Evolutionary conservation across 805 yeast genomes (phyloP).

Genomic region (Candida verbasci): DNA sequence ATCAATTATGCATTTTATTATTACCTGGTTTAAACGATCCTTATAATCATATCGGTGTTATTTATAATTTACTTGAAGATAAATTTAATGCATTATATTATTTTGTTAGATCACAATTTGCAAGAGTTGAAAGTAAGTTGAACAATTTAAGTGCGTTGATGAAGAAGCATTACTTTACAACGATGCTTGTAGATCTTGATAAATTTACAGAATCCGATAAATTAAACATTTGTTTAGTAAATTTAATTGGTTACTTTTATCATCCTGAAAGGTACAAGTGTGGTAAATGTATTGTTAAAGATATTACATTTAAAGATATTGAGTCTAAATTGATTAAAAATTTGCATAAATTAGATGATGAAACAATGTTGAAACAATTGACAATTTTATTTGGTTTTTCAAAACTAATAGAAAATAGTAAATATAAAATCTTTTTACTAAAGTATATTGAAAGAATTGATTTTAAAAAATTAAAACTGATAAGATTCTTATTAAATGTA

Average conservation of each 20-base stretch:
- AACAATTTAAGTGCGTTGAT: slow-evolving; percentile 39
- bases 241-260: slow-evolving; percentile 41
- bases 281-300: slow-evolving; percentile 17
- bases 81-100: slow-evolving; percentile 47
- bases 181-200: slow-evolving; percentile 20
- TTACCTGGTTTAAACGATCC: slow-evolving; percentile 70
- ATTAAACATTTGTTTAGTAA: slow-evolving; percentile 23
- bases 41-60: slow-evolving; percentile 54
- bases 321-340: slow-evolving; percentile 20
- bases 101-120: slow-evolving; percentile 52
- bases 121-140: slow-evolving; percentile 44
- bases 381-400: slow-evolving; percentile 20
- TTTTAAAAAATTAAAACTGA: slow-evolving; percentile 12
- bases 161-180: slow-evolving; percentile 31
- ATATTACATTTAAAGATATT: slow-evolving; percentile 18
- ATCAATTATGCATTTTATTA: slow-evolving; percentile 50
- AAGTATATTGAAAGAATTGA: slow-evolving; percentile 18
- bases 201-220: slow-evolving; percentile 9
- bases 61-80: slow-evolving; percentile 37
- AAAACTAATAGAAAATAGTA: slow-evolving; percentile 8
- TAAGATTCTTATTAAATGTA: slow-evolving; percentile 57
- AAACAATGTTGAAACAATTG: slow-evolving; percentile 19
- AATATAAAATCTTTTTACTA: slow-evolving; percentile 12
- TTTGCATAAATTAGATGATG: slow-evolving; percentile 11
- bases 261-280: slow-evolving; percentile 29